A percentile compares a stretch with the other conserved stretches of the same genome.
Evolutionary conservation across 768 basidiomycete species (phyloP).

Genomic region (Xerocomellus chrysenteron): DNA sequence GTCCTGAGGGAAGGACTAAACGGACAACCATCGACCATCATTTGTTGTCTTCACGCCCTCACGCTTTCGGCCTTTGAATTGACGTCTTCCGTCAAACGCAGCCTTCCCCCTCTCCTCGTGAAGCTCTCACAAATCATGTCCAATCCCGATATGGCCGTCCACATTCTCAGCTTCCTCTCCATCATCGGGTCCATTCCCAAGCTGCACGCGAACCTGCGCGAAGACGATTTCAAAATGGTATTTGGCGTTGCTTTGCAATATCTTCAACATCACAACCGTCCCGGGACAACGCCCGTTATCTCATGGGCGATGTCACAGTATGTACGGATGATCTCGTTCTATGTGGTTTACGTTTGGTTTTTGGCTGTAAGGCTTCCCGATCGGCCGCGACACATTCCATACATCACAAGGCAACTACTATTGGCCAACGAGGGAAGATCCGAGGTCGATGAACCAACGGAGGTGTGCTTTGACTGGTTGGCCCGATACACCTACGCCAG

Average conservation of each 20-base stretch:
- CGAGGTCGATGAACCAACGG: conserved; percentile 82
- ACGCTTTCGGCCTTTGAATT: conserved; percentile 87
- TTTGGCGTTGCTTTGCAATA: conserved; percentile 94
- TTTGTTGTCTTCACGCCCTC: conserved; percentile 87
- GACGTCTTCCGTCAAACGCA: conserved; percentile 75
- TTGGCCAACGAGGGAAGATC: conserved; percentile 77
- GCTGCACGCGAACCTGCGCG: conserved; percentile 88
- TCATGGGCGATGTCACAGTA: conserved; percentile 91
- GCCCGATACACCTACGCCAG: conserved; percentile 92
- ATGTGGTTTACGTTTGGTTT: conserved; percentile 94
- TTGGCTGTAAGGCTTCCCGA: conserved; percentile 81
- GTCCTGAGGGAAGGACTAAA: conserved; percentile 69
- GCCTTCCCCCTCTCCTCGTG: conserved; percentile 75
- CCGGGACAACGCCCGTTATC: conserved; percentile 53
- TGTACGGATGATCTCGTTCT: conserved; percentile 85
- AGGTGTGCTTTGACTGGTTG: conserved; percentile 98
- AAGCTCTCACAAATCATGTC: conserved; percentile 94
- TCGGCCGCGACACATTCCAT: conserved; percentile 76
- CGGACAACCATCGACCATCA: conserved; percentile 73
- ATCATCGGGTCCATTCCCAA: conserved; percentile 79
- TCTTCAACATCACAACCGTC: conserved; percentile 84
- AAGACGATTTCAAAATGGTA: conserved; percentile 87
- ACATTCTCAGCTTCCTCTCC: conserved; percentile 89
- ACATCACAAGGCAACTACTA: conserved; percentile 83
- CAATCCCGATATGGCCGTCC: conserved; percentile 89